Evolutionary conservation across 1,284 basidiomycete genomes (phyloP).

Genomic region (Austropuccinia psidii): DNA sequence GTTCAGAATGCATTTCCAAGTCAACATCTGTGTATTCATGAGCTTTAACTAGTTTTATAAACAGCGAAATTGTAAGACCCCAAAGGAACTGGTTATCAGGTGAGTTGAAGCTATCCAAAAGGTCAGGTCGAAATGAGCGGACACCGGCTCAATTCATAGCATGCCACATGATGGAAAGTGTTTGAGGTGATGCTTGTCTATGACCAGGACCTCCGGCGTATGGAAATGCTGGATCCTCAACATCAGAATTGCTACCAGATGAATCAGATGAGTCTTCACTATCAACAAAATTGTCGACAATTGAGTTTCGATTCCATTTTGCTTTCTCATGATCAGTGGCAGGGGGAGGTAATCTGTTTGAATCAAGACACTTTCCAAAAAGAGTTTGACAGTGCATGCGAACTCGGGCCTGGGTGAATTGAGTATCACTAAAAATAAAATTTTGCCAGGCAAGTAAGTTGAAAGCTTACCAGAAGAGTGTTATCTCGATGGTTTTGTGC

Average conservation of each 20-base stretch:
- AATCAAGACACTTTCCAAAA: not conserved
- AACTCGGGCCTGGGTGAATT: slow-evolving; percentile 1
- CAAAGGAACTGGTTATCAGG: not conserved
- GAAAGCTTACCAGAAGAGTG: slow-evolving; percentile 1
- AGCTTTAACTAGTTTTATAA: not conserved
- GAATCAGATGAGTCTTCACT: not conserved
- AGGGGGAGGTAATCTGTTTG: slow-evolving; percentile 10
- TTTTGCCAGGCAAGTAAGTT: not conserved
- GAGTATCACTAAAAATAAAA: not conserved
- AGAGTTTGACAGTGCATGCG: slow-evolving; percentile 10
- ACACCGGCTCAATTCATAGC: slow-evolving; percentile 15
- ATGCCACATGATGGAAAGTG: slow-evolving; percentile 25
- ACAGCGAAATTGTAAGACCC: not conserved
- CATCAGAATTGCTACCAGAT: not conserved
- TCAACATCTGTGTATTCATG: not conserved
- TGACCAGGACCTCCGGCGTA: slow-evolving; percentile 25
- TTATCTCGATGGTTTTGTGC: not conserved
- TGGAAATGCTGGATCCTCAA: slow-evolving; percentile 10
- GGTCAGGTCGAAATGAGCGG: slow-evolving; percentile 20
- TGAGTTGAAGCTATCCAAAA: not conserved
- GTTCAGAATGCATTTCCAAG: not conserved
- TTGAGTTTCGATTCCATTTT: slow-evolving; percentile 1
- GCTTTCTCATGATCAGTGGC: slow-evolving; percentile 3
- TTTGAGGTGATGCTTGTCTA: not conserved
- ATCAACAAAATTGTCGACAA: not conserved